Conservation (phyloP, 345 rosid species). For the Erodium maritimum region DNA sequence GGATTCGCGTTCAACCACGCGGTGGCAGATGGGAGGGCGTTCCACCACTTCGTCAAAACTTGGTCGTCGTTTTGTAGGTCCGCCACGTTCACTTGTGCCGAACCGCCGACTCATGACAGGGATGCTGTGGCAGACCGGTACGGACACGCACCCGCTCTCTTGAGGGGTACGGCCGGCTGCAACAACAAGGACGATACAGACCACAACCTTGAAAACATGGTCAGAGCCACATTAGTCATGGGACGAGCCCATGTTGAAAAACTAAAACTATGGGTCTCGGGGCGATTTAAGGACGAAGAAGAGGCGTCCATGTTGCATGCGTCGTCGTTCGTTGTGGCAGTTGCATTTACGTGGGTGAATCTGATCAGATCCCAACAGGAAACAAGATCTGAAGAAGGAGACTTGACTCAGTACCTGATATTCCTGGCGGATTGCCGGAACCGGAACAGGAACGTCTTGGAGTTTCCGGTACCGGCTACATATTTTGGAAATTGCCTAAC, state of each 20-base stretch:
- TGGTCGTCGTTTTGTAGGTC: no score
- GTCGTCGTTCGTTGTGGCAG: constrained; percentile 1
- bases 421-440: constrained; percentile 7
- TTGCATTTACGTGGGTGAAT: constrained; percentile 3
- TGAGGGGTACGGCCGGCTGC: background rate
- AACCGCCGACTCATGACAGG: background rate
- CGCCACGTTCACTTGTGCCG: background rate
- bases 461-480: no score
- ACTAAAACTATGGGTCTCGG: background rate
- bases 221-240: background rate
- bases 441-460: no score
- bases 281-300: background rate
- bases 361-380: background rate
- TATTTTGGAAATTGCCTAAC: no score
- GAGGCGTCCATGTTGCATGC: background rate
- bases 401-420: background rate
- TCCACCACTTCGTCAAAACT: no score
- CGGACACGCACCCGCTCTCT: no score
- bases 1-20: background rate
- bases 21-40: no score
- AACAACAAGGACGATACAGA: background rate
- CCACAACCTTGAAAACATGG: background rate
- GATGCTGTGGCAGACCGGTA: background rate
- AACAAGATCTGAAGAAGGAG: background rate
- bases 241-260: background rate